phyloP scores from a whole-genome alignment of 352 stramenopile genomes.

The Globisporangium splendens region DNA sequence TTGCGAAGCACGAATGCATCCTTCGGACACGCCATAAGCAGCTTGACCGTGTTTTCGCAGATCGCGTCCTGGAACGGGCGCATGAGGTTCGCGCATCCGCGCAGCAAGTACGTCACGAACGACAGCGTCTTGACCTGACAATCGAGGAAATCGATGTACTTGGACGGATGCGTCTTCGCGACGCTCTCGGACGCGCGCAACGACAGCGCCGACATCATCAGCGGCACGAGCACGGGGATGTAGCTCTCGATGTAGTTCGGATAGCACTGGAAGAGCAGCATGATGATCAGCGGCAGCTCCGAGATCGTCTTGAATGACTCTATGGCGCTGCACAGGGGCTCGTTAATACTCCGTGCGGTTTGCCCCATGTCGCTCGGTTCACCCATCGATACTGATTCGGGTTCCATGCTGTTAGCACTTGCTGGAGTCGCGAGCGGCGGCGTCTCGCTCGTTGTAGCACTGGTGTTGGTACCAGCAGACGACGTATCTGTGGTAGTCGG shows the following conservation, averaged over 20 bases:
- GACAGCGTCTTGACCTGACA: constrained; percentile 98
- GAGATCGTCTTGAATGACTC: constrained; percentile 95
- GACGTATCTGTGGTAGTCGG: not conserved
- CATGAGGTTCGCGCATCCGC: constrained; percentile 90
- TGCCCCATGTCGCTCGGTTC: constrained; percentile 14
- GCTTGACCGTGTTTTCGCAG: constrained; percentile 91
- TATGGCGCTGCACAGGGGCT: constrained; percentile 75
- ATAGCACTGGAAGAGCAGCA: constrained; percentile 98
- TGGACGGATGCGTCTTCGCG: constrained; percentile 49
- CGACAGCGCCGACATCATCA: constrained; percentile 96
- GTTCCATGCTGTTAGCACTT: constrained; percentile 4
- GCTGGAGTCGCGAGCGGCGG: not conserved
- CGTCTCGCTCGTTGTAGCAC: constrained; percentile 16
- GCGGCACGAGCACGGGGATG: constrained; percentile 92
- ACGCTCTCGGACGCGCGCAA: constrained; percentile 71
- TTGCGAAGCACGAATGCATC: constrained; percentile 94
- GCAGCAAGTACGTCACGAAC: constrained; percentile 97
- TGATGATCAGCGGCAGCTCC: constrained; percentile 97
- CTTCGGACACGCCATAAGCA: constrained; percentile 93
- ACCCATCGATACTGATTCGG: constrained; percentile 12
- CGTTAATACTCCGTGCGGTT: constrained; percentile 17
- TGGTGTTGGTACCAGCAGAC: constrained; percentile 10
- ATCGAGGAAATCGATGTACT: constrained; percentile 91
- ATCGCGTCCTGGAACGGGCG: constrained; percentile 94
- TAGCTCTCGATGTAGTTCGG: constrained; percentile 95